Conservation (phyloP, 352 stramenopile genomes). For the Pythium plurisporium region DNA sequence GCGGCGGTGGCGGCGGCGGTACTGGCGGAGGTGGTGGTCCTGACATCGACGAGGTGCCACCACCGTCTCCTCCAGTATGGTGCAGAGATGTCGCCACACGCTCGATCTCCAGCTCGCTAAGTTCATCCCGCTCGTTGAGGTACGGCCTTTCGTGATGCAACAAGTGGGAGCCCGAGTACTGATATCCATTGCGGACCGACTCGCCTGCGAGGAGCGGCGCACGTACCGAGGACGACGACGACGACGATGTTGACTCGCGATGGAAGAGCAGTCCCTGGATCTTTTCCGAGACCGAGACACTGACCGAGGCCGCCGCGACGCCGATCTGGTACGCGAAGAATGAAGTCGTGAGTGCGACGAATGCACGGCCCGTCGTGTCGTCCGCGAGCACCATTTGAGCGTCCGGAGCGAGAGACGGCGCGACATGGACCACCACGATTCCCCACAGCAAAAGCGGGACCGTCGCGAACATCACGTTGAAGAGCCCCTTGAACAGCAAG, state of each 20-base stretch:
- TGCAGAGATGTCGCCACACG: neutral
- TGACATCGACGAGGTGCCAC: neutral
- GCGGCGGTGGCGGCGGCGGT: neutral
- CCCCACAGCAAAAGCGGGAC: constrained; percentile 47
- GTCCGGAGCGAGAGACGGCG: constrained; percentile 16
- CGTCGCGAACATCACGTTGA: constrained; percentile 50
- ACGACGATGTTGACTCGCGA: constrained; percentile 14
- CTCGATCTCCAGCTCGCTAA: neutral
- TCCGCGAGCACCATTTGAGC: constrained; percentile 5
- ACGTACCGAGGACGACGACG: too few species aligned
- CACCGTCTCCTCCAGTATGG: neutral
- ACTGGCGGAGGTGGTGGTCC: constrained; percentile 5
- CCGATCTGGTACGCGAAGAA: constrained; percentile 65
- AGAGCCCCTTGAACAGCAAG: constrained; percentile 57
- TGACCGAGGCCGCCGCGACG: constrained; percentile 33
- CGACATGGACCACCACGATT: constrained; percentile 36
- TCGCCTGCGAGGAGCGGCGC: constrained; percentile 13
- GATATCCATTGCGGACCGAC: neutral
- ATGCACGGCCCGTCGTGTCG: constrained; percentile 20
- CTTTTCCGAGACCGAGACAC: constrained; percentile 48
- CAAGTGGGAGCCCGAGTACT: neutral
- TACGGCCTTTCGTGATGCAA: neutral
- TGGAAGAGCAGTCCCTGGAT: constrained; percentile 39
- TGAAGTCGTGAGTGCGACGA: constrained; percentile 45
- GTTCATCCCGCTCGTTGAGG: neutral